phyloP scores from a whole-genome alignment of 768 basidiomycete species.

The Naganishia randhawae region DNA sequence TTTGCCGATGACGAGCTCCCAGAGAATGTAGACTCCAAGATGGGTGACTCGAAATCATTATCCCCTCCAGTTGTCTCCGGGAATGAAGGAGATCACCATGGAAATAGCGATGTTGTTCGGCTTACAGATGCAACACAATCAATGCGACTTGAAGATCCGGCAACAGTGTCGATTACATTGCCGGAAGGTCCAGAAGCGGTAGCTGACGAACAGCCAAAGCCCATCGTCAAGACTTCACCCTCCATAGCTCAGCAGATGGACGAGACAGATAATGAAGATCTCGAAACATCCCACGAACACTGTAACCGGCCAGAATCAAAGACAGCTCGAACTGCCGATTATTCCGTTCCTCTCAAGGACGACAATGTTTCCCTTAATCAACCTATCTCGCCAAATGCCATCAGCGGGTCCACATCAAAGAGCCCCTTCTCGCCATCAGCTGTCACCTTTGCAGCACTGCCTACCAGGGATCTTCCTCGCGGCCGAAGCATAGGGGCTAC shows the following conservation, averaged over 20 bases:
- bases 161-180: neutral
- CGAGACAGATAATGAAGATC: neutral
- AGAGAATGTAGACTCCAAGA: neutral
- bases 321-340: neutral
- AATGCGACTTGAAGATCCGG: neutral
- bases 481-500: conserved; percentile 24
- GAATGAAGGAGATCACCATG: neutral
- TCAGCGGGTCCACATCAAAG: neutral
- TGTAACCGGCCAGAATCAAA: neutral
- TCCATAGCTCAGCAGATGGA: neutral
- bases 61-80: neutral
- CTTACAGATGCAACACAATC: neutral
- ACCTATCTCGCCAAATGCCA: neutral
- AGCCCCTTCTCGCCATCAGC: conserved; percentile 25
- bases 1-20: no score
- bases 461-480: conserved; percentile 20
- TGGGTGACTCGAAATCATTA: neutral
- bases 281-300: neutral
- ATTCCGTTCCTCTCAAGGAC: conserved; percentile 18
- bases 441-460: conserved; percentile 27
- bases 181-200: neutral
- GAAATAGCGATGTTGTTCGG: neutral
- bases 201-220: neutral
- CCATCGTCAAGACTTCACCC: neutral
- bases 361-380: neutral